Conservation (phyloP, 371 early-diverging fungal genomes). For the Mucor irregularis region DNA sequence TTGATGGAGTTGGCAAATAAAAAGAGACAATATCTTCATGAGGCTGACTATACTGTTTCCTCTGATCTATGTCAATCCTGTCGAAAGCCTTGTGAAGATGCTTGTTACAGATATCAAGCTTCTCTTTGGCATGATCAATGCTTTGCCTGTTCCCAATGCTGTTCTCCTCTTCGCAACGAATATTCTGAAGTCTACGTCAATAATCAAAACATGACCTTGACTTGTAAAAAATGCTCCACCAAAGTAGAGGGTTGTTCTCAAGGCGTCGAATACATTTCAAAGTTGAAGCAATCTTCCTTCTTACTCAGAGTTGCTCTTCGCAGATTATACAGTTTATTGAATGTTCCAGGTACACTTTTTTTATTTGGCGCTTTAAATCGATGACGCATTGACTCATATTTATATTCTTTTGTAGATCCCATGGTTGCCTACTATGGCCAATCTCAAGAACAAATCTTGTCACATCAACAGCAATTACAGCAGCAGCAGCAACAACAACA, state of each 20-base stretch:
- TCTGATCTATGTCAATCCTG: slow-evolving; percentile 84
- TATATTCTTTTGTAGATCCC: slow-evolving; percentile 11
- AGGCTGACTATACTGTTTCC: slow-evolving; percentile 25
- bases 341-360: slow-evolving; percentile 54
- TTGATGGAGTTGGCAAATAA: slow-evolving; percentile 63
- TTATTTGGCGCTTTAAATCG: too few relatives aligned
- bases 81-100: slow-evolving; percentile 76
- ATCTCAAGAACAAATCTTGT: neutral
- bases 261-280: slow-evolving; percentile 79
- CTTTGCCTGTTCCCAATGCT: slow-evolving; percentile 73
- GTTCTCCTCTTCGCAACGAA: slow-evolving; percentile 50
- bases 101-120: slow-evolving; percentile 67
- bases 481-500: neutral
- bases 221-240: slow-evolving; percentile 51
- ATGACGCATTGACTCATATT: too few relatives aligned
- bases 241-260: slow-evolving; percentile 22
- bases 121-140: slow-evolving; percentile 83
- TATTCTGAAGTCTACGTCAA: slow-evolving; percentile 55
- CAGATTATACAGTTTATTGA: slow-evolving; percentile 77
- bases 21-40: slow-evolving; percentile 21
- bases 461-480: neutral
- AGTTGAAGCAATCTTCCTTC: slow-evolving; percentile 89
- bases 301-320: slow-evolving; percentile 81
- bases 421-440: slow-evolving; percentile 19
- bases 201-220: slow-evolving; percentile 32